Evolutionary conservation across 108 stramenopile species (phyloP), one percentile per base, ranked within the genome.

Genomic region (Stephanodiscus triporus): DNA sequence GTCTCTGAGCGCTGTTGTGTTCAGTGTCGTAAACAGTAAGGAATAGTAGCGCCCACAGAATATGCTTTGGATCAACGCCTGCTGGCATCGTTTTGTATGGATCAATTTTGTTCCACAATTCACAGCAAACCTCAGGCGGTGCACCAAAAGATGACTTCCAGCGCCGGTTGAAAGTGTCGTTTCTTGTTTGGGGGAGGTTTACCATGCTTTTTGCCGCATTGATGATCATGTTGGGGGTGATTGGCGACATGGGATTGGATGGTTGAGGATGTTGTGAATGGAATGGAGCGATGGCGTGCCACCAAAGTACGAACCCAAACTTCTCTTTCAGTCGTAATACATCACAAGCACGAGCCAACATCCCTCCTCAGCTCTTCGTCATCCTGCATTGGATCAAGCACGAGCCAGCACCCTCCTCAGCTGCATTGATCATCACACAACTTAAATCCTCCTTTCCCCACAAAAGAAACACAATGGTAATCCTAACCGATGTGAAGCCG

Each of bases 1-100:
- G 60, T 20, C 30, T 29, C 32, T 47, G 24, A 45, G 70, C 60
- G 32, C 24, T 17, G 42, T 30, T 57, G 17, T 53, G 26, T 26
- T 71, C 70, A n/a, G 70, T 71, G 27, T 63, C 59, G 37, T 71
- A 71, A 61, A 71, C 43, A 38, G 30, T 71, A 22, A 71, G 60
- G 43, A 71, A 63, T 23, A 71, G 22, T 47, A 71, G 59, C 6
- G 24, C 70, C 70, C 70, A 71, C 40, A 71, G 59, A 17, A 71
- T 27, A 63, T 71, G 70, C 30, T 55, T 30, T 16, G 47, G 50
- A 34, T 29, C 7, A 7, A 29, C 58, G 6, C 27, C 30, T 36
- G 27, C 27, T 34, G 58, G 30, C 58, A 59, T 59, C 17, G 58
- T 59, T 59, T 36, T 59, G 58, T 59, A 29, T 29, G 58, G 58